A percentile compares a stretch with the other conserved stretches of the same genome.
These are phyloP conservation scores for Myxozyma udenii DNA, from an alignment of 805 yeast species.

Conservation along the genomic window DNA sequence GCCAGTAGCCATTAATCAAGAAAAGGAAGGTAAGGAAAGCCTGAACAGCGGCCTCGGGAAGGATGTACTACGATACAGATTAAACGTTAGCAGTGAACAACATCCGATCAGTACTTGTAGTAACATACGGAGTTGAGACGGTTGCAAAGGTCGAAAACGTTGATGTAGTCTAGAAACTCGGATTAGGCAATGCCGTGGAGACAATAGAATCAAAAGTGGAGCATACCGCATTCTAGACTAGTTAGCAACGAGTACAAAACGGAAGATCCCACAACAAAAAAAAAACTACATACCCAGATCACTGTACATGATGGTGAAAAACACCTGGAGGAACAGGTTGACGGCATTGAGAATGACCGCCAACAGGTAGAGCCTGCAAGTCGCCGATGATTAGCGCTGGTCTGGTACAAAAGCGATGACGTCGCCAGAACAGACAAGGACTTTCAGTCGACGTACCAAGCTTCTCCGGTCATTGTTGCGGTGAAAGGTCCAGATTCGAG, in stretches of 20 bases:
- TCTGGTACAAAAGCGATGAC: background rate
- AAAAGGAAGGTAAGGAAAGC: conserved; percentile 66
- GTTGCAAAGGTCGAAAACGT: conserved; percentile 94
- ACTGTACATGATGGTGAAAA: conserved; percentile 91
- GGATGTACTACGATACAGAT: conserved; percentile 51
- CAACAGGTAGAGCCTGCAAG: conserved; percentile 37
- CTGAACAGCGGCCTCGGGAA: conserved; percentile 87
- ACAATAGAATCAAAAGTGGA: background rate
- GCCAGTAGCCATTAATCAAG: conserved; percentile 88
- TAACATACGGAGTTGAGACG: conserved; percentile 61
- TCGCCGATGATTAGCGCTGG: background rate
- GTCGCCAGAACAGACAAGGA: background rate
- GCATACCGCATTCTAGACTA: conserved; percentile 30
- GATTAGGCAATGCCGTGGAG: background rate
- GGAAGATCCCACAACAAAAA: background rate
- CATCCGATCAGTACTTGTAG: background rate
- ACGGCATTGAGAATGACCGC: conserved; percentile 83
- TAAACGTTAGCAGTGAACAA: background rate
- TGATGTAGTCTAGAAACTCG: conserved; percentile 76
- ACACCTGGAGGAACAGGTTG: conserved; percentile 87
- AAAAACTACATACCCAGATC: conserved; percentile 57
- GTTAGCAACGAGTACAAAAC: background rate
- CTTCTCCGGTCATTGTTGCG: conserved; percentile 46
- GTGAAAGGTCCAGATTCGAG: no score
- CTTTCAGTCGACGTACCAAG: conserved; percentile 42